Percentiles rank a stretch among this genome's conserved stretches.
Evolutionary conservation across 1,139 yeast genomes (phyloP).

Genomic region (Suhomyces bolitotheri): DNA sequence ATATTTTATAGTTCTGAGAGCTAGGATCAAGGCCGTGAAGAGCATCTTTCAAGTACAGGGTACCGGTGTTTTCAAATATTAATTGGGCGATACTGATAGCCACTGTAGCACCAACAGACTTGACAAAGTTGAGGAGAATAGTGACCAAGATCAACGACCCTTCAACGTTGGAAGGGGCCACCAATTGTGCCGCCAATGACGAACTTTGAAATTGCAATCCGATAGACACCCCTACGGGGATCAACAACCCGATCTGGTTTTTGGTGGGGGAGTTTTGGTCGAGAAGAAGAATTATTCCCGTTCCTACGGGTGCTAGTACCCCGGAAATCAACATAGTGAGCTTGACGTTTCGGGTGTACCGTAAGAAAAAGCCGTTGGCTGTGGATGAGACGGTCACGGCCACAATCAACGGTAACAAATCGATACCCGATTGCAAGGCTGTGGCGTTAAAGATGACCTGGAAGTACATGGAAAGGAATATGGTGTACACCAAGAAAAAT

Average conservation of each 20-base stretch:
- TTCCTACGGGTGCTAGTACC: slow-evolving; percentile 48
- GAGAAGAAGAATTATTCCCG: slow-evolving; percentile 50
- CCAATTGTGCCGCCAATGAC: slow-evolving; percentile 52
- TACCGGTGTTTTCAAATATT: slow-evolving; percentile 37
- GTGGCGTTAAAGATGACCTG: slow-evolving; percentile 51
- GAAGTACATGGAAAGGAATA: slow-evolving; percentile 55
- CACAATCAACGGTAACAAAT: slow-evolving; percentile 54
- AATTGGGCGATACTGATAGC: slow-evolving; percentile 51
- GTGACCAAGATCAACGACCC: slow-evolving; percentile 56
- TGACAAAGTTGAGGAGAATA: slow-evolving; percentile 46
- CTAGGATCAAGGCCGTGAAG: slow-evolving; percentile 16
- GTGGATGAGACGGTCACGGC: slow-evolving; percentile 52
- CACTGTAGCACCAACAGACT: slow-evolving; percentile 51
- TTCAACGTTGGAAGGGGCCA: slow-evolving; percentile 49
- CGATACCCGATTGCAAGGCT: slow-evolving; percentile 61
- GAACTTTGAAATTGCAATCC: slow-evolving; percentile 58
- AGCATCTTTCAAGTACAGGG: slow-evolving; percentile 22
- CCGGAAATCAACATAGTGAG: slow-evolving; percentile 47
- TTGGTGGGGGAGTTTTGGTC: slow-evolving; percentile 35
- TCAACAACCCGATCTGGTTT: slow-evolving; percentile 51
- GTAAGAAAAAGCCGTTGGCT: slow-evolving; percentile 46
- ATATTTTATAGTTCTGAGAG: slow-evolving; percentile 19
- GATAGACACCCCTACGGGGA: slow-evolving; percentile 54
- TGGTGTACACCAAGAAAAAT: slow-evolving; percentile 44
- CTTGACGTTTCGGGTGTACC: slow-evolving; percentile 50